Evolutionary conservation across 2,329 filamentous ascomycete genomes (phyloP), one percentile per base, ranked within the genome.

Genomic region (Penicillium palitans): DNA sequence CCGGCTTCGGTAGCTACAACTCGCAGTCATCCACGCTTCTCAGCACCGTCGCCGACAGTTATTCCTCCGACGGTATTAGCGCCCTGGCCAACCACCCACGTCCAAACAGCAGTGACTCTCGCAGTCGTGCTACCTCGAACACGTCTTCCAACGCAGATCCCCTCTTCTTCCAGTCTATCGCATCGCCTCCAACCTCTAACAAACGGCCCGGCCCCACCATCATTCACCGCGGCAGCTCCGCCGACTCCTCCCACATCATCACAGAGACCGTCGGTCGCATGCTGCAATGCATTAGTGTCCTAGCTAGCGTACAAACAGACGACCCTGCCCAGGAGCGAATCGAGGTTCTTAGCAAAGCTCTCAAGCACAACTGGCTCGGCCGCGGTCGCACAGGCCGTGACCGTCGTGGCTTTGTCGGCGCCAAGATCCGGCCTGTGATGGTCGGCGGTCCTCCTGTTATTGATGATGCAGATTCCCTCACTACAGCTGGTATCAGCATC

Each of bases 291-390:
- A 89, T 98, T 75, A 93, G 89, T 72, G 92, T 99, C 8, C 81
- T 99, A 24, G 90, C 91, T 3, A 88, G 87, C 61, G 84, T 96
- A 13, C 88, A 86, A 69, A 86, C 82, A 0, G 84, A 84, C 10
- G 91, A 96, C 63, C 86, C 89, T 39, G 83, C 85, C 1, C 90
- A 93, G 71, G 84, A 83, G 57, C 91, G 89, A 75, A 89, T 98
- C 69, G 89, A 93, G 61, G 85, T 93, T 69, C 79, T 99, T 61
- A 91, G 89, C 57, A 89, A 91, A 70, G 87, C 95, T 67, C 80
- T 99, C 61, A 99, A 98, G 77, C 86, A 97, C 68, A 99, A 99
- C 74, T 99, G 95, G 95, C 83, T 99, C 1, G 93, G 93, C 0
- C 82, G 95, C 47, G 93, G 93, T 0, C 80, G 95, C 37, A 98